Base-by-base conservation (phyloP, 192 early-diverging fungal genomes). In the Entrophospora sp. region DNA sequence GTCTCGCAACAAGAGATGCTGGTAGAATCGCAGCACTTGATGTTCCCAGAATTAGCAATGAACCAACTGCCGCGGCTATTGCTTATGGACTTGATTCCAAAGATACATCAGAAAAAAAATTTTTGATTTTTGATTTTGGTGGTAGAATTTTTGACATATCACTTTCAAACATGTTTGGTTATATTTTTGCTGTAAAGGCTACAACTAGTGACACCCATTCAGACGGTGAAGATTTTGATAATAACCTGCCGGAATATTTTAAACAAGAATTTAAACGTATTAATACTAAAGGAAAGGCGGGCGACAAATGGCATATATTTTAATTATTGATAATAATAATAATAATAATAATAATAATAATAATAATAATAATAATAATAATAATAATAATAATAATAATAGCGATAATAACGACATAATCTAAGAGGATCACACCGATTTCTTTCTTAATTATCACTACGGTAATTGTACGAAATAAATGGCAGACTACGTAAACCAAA, bases 201-300 rank as follows among this genome's bases (percentile, higher is more conserved):
- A 88, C 87, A 30, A 83, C 80, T 74, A 87, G 88, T 79, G 87
- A 91, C 79, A 89, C 88, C n/a, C n/a, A n/a, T n/a, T n/a, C n/a
- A n/a, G n/a, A n/a, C n/a, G n/a, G n/a, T n/a, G n/a, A n/a, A n/a
- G 87, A 89, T 81, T 90, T 87, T 76, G 86, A 86, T 72, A 79
- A 85, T 82, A 81, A 86, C 66, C 74, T 96, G 63, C 85, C 95
- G 68, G 87, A 91, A 49, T 87, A 95, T 87, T 91, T 97, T 80
- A 84, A 81, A 66, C 80, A 91, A 85, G 81, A 87, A 49, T 95
- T 84, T 87, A 92, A 93, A 85, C 88, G 90, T 79, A 81, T 80
- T 62, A 78, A 89, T 79, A 83, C 81, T 69, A 89, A 90, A 77
- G 87, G 93, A 65, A 80, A n/a, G n/a, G n/a, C n/a, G n/a, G n/a